Percentiles rank a stretch among this genome's conserved stretches.
Evolutionary conservation across 805 yeast species (phyloP).

Genomic region (Scheffersomyces ergatensis): DNA sequence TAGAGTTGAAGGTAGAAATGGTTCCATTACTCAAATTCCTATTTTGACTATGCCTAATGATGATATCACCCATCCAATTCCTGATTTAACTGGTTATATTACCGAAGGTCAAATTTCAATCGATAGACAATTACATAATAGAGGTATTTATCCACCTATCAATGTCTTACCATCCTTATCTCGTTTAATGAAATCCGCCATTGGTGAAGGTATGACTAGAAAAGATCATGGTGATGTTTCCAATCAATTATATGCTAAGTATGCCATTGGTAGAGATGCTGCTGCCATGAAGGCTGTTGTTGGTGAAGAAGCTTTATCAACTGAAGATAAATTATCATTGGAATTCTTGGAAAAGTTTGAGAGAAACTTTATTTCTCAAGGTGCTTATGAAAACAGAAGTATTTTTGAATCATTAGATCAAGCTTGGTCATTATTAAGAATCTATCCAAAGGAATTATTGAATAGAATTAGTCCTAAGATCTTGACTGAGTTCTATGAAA

Average conservation of each 20-base stretch:
- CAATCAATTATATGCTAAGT: conserved; percentile 97
- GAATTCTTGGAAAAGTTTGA: conserved; percentile 98
- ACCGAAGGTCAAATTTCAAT: conserved; percentile 98
- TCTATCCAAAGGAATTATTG: conserved; percentile 97
- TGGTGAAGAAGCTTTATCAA: conserved; percentile 98
- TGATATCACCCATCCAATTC: conserved; percentile 99
- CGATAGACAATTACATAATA: conserved; percentile 93
- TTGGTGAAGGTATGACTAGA: conserved; percentile 99
- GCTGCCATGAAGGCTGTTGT: conserved; percentile 99
- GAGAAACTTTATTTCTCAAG: conserved; percentile 91
- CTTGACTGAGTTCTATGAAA: conserved; percentile 90
- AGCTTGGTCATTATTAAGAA: conserved; percentile 97
- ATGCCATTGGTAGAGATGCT: conserved; percentile 99
- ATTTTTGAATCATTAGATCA: conserved; percentile 94
- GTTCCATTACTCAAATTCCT: conserved; percentile 98
- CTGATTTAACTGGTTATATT: conserved; percentile 98
- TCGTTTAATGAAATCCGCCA: conserved; percentile 98
- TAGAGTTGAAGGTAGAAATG: conserved; percentile 99
- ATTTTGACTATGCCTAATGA: conserved; percentile 99
- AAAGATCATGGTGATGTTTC: conserved; percentile 99
- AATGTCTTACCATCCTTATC: conserved; percentile 96
- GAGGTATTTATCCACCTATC: conserved; percentile 98
- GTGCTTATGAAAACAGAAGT: conserved; percentile 94
- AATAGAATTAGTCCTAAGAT: conserved; percentile 99
- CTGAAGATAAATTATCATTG: conserved; percentile 94